Conservation (phyloP, 1,284 basidiomycete genomes). For the Cryptococcus neoformans region DNA sequence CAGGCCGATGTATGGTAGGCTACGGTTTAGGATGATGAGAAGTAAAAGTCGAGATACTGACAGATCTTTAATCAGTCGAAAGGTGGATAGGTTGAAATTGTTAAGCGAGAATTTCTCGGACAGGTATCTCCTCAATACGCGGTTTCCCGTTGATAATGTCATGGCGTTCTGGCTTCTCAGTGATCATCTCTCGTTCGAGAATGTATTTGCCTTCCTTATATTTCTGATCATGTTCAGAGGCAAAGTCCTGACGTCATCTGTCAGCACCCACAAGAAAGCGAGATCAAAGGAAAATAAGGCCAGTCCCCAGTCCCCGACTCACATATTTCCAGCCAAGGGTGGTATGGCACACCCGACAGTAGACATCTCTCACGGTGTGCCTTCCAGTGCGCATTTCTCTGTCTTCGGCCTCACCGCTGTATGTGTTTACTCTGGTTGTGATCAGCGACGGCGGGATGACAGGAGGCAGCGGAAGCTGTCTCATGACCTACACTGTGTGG, state of each 20-base stretch:
- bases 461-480: too few relatives aligned
- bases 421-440: slow-evolving; percentile 72
- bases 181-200: slow-evolving; percentile 83
- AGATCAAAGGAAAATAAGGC: too few relatives aligned
- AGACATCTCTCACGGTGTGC: slow-evolving; percentile 93
- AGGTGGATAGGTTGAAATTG: neutral
- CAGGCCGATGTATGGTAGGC: too few relatives aligned
- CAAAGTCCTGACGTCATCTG: slow-evolving; percentile 65
- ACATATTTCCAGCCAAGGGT: slow-evolving; percentile 98
- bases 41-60: too few relatives aligned
- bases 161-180: slow-evolving; percentile 41
- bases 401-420: slow-evolving; percentile 82
- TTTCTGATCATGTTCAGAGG: slow-evolving; percentile 83
- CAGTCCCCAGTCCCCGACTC: slow-evolving; percentile 34
- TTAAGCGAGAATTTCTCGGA: slow-evolving; percentile 9
- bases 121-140: slow-evolving; percentile 34
- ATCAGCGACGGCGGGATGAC: too few relatives aligned
- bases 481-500: slow-evolving; percentile 71
- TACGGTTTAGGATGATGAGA: too few relatives aligned
- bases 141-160: slow-evolving; percentile 13
- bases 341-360: slow-evolving; percentile 81
- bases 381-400: slow-evolving; percentile 95
- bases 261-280: too few relatives aligned
- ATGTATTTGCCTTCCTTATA: slow-evolving; percentile 99
- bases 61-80: neutral